Evolutionary conservation across 2,329 filamentous ascomycete genomes (phyloP), one percentile per base, ranked within the genome.

Genomic region (Elsinoe australis): DNA sequence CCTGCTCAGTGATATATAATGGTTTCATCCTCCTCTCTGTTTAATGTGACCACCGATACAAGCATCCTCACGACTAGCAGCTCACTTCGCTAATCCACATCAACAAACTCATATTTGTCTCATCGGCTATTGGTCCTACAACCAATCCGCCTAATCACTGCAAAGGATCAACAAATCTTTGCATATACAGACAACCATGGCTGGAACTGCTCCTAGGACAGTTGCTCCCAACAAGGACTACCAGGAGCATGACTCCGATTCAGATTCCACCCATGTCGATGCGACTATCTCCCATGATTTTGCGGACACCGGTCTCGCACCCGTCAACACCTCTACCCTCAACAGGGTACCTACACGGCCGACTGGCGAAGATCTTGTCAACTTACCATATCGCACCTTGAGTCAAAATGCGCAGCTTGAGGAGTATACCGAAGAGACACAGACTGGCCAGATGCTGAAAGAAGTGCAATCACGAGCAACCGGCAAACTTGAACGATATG

Each of bases 401-500:
- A 54, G 52, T 29, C 33, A 49, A 17, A 24, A 50, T 24, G 52
- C 54, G 10, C 35, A 55, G 31, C 59, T 61, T 56, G 51, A 47
- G 31, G 59, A 59, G 38, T 61, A 58, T 46, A 57, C 55, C 4
- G 53, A 53, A 18, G 59, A 61, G 41, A 57, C 54, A 2, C 47
- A 53, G 6, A 42, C 47, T 9, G 54, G 54, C 9, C 46, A 41
- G 3, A 24, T 50, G n/a, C 50, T 60, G 5, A 54, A 57, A 29
- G 49, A 54, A 26, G 52, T 59, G 1, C 47, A 54, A 26, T 58
- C 60, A 12, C 56, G 54, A 44, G 53, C 54, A 19, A 57, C 55
- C 12, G 59, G 59, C 15, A 45, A 47, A 38, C 28, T 38, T 15
- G 51, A 53, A 28, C 28, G 47, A 8, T 81, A 77, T 59, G 78